phyloP scores from a whole-genome alignment of 164 flowering plant species.

The Umbilicus rupestris region DNA sequence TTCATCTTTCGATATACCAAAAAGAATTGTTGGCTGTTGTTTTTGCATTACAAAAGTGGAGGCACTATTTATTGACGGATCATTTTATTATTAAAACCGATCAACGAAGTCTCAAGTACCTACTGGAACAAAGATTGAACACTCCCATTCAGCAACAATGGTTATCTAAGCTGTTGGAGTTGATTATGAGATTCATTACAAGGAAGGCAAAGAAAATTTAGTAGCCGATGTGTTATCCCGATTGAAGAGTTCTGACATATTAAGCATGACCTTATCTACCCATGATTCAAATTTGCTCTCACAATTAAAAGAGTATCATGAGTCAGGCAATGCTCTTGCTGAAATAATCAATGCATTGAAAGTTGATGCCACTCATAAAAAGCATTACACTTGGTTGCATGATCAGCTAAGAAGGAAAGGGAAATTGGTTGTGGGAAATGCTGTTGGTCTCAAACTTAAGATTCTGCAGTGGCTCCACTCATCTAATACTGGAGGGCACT shows the following conservation, averaged over 20 bases:
- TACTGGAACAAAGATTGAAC: neutral
- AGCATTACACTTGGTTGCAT: too few species aligned
- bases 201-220: neutral
- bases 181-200: neutral
- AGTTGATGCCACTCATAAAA: too few species aligned
- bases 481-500: neutral
- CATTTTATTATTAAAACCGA: neutral
- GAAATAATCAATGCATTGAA: too few species aligned
- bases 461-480: neutral
- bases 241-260: too few species aligned
- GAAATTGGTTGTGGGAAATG: neutral
- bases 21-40: neutral
- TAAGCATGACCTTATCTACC: too few species aligned
- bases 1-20: neutral
- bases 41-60: neutral
- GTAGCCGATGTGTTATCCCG: neutral
- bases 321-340: too few species aligned
- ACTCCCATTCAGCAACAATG: neutral
- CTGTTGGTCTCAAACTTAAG: neutral
- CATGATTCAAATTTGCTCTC: too few species aligned
- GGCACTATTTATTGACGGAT: neutral
- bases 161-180: neutral
- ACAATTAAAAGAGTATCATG: too few species aligned
- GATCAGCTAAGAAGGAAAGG: neutral
- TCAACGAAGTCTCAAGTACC: too few species aligned